Conservation (phyloP, 2,329 filamentous ascomycete species). For the Plectosphaerella plurivora region DNA sequence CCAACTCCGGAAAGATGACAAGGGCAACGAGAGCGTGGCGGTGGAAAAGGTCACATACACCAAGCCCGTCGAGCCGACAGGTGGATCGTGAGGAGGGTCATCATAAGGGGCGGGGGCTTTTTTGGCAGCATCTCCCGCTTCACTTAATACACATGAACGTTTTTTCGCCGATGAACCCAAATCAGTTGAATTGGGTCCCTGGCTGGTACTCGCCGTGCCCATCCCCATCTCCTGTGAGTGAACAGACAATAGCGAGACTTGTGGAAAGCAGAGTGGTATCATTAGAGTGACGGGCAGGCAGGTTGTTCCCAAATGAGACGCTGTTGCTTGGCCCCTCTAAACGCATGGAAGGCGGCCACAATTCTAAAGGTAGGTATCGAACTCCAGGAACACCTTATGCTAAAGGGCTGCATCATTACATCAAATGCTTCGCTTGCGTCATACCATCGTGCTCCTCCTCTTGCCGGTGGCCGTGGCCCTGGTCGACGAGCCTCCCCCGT, state of each 20-base stretch:
- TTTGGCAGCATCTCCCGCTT: too few species aligned
- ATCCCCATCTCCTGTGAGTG: too few species aligned
- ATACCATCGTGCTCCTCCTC: constrained; percentile 58
- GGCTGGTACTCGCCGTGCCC: too few species aligned
- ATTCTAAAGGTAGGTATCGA: constrained; percentile 2
- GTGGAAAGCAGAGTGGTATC: constrained; percentile 6
- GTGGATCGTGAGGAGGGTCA: constrained; percentile 37
- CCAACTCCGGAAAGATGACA: constrained; percentile 71
- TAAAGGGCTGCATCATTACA: constrained; percentile 1
- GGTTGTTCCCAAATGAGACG: neutral
- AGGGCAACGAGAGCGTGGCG: constrained; percentile 73
- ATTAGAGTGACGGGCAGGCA: neutral
- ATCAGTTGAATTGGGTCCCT: too few species aligned
- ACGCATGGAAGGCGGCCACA: too few species aligned
- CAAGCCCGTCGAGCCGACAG: constrained; percentile 62
- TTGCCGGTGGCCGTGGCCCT: constrained; percentile 33
- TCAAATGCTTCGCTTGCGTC: constrained; percentile 17
- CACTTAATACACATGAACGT: too few species aligned
- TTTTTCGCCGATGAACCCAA: too few species aligned
- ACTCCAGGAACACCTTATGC: constrained; percentile 10
- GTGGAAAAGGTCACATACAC: constrained; percentile 86
- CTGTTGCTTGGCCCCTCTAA: too few species aligned
- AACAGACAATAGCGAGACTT: too few species aligned
- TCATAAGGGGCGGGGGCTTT: neutral
- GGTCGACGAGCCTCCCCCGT: constrained; percentile 5